Conservation (phyloP, 306 rosid genomes). For the Astragalus membranaceus region DNA sequence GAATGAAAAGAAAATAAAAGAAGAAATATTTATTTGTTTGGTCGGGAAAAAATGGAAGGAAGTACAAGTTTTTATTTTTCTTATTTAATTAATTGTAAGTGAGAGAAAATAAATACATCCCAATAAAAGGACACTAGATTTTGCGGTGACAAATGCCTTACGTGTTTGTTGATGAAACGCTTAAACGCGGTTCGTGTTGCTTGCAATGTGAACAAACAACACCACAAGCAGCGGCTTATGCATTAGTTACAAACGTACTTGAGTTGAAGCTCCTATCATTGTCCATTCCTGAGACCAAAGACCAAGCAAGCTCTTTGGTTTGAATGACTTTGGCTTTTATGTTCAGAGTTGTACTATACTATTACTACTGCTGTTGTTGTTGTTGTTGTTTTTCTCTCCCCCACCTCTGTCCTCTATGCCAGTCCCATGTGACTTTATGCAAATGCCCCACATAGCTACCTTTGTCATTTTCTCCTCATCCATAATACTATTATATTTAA, state of each 20-base stretch:
- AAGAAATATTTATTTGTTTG: no score
- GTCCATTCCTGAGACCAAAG: neutral
- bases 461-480: constrained; percentile 6
- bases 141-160: no score
- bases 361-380: neutral
- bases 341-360: no score
- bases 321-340: neutral
- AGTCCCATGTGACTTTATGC: constrained; percentile 14
- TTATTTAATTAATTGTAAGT: no score
- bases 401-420: no score
- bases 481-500: neutral
- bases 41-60: no score
- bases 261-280: neutral
- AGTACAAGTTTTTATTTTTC: no score
- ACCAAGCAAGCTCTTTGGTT: neutral
- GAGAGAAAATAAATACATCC: no score
- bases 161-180: neutral
- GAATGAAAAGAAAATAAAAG: no score
- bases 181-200: constrained; percentile 15
- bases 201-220: neutral
- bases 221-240: neutral
- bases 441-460: neutral
- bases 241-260: neutral
- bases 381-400: no score
- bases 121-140: no score